These are phyloP conservation scores for Steccherinum ochraceum DNA, from an alignment of 768 basidiomycete species.

Conservation along the genomic window DNA sequence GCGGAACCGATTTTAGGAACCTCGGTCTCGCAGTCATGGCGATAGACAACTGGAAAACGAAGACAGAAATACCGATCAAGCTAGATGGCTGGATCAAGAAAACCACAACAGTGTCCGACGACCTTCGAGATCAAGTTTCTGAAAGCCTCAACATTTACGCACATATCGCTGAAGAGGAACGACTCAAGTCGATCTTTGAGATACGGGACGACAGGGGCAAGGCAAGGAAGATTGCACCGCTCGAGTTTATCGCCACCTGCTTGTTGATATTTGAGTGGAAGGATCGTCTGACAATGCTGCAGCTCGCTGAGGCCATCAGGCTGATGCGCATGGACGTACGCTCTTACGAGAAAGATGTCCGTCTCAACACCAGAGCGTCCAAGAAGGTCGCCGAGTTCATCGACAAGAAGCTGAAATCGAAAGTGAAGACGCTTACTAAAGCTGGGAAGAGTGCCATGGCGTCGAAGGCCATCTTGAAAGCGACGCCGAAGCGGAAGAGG, in stretches of 20 bases:
- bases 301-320: slow-evolving; percentile 39
- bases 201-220: slow-evolving; percentile 16
- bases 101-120: slow-evolving; percentile 19
- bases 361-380: slow-evolving; percentile 54
- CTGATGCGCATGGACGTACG: slow-evolving; percentile 54
- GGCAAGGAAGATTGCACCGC: slow-evolving; percentile 49
- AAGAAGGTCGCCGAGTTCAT: slow-evolving; percentile 53
- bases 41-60: not conserved
- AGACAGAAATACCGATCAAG: slow-evolving; percentile 8
- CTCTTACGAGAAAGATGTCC: slow-evolving; percentile 51
- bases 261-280: slow-evolving; percentile 49
- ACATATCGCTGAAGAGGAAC: slow-evolving; percentile 33
- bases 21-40: slow-evolving; percentile 24
- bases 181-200: slow-evolving; percentile 32
- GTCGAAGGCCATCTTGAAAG: not conserved
- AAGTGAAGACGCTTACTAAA: slow-evolving; percentile 6
- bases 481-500: slow-evolving; percentile 1
- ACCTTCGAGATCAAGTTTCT: slow-evolving; percentile 28
- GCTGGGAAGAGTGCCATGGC: not conserved
- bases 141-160: slow-evolving; percentile 43
- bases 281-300: slow-evolving; percentile 27
- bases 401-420: slow-evolving; percentile 11
- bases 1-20: slow-evolving; percentile 31
- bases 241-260: slow-evolving; percentile 58
- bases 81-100: slow-evolving; percentile 22